These are phyloP conservation scores for Paraphysoderma sedebokerense DNA, from an alignment of 371 early-diverging fungal genomes.

Conservation along the genomic window DNA sequence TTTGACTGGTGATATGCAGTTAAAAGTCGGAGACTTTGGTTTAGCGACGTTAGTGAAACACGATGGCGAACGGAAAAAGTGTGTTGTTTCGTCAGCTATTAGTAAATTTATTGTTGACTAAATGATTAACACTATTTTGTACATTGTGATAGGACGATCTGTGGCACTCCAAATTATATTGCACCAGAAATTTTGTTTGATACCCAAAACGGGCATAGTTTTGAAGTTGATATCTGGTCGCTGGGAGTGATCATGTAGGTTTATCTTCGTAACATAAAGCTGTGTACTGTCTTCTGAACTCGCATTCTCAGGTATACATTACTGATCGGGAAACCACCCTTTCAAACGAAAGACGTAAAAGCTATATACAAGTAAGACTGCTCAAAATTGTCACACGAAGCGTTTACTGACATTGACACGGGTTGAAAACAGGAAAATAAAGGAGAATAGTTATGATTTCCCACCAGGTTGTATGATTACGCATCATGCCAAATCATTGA, in stretches of 20 bases:
- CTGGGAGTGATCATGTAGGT: slow-evolving; percentile 77
- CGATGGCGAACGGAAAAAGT: slow-evolving; percentile 75
- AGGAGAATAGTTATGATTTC: slow-evolving; percentile 55
- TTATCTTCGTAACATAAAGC: too few relatives aligned
- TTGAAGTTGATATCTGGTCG: slow-evolving; percentile 97
- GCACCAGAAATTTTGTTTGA: slow-evolving; percentile 94
- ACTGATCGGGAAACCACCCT: slow-evolving; percentile 89
- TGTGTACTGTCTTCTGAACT: neutral
- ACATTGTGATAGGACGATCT: slow-evolving; percentile 49
- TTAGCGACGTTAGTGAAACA: slow-evolving; percentile 61
- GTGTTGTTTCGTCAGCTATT: slow-evolving; percentile 8
- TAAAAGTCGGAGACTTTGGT: slow-evolving; percentile 97
- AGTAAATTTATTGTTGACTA: neutral
- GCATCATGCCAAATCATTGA: slow-evolving; percentile 59
- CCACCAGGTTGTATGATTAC: slow-evolving; percentile 47
- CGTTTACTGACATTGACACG: neutral
- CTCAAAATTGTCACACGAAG: too few relatives aligned
- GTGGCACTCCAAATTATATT: slow-evolving; percentile 98
- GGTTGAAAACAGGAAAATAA: slow-evolving; percentile 59
- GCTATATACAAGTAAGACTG: slow-evolving; percentile 73
- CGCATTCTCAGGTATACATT: slow-evolving; percentile 58
- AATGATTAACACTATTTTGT: neutral
- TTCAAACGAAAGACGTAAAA: slow-evolving; percentile 71
- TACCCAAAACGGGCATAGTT: slow-evolving; percentile 72
- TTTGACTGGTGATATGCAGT: slow-evolving; percentile 57